Conservation (phyloP, 345 rosid genomes). For the Gossypium rotundifolium region DNA sequence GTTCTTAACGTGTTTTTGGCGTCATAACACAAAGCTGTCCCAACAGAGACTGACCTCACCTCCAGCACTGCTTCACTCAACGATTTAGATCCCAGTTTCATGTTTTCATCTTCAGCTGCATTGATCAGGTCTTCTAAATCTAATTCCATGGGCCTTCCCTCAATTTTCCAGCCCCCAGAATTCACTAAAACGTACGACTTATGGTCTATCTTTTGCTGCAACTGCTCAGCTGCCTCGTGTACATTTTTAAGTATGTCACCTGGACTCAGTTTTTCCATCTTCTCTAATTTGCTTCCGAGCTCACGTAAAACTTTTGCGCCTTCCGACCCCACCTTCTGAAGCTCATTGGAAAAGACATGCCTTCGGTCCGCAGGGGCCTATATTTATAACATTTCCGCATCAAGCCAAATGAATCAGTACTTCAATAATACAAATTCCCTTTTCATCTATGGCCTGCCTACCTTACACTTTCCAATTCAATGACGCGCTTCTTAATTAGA, state of each 20-base stretch:
- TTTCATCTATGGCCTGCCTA: background rate
- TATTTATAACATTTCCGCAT: constrained; percentile 1
- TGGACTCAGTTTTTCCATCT: constrained; percentile 63
- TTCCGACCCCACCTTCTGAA: constrained; percentile 53
- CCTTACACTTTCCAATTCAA: background rate
- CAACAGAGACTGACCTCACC: background rate
- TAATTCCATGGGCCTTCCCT: constrained; percentile 11
- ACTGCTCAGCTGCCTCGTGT: constrained; percentile 70
- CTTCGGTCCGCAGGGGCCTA: constrained; percentile 69
- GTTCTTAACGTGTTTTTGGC: constrained; percentile 17
- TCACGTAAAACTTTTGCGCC: constrained; percentile 68
- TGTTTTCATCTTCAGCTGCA: constrained; percentile 5
- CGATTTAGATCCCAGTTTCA: constrained; percentile 12
- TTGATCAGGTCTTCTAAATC: constrained; percentile 24
- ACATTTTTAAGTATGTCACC: constrained; percentile 50
- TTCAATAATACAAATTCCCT: background rate
- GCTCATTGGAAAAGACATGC: constrained; percentile 47
- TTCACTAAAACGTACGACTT: constrained; percentile 40
- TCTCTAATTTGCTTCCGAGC: constrained; percentile 65
- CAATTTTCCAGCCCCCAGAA: constrained; percentile 41
- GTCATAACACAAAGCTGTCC: constrained; percentile 11
- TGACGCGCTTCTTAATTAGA: background rate
- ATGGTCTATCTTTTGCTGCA: constrained; percentile 66
- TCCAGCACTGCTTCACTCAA: constrained; percentile 16
- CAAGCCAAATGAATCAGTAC: background rate